Evolutionary conservation across 2,329 filamentous ascomycete species (phyloP), one percentile per base, ranked within the genome.

Genomic region (Penicillium sp.): DNA sequence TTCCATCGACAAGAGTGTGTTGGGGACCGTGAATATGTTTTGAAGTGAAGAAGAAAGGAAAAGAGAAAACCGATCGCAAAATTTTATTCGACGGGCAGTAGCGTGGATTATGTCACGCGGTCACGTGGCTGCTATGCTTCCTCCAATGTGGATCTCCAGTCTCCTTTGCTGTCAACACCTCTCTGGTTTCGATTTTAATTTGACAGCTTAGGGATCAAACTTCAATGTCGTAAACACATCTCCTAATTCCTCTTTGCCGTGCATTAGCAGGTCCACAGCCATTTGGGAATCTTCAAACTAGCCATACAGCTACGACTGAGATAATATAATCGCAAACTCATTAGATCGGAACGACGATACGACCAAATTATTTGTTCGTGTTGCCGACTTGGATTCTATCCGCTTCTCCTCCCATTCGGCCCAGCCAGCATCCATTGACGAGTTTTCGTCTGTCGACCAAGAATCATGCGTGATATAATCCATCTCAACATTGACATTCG

Each of bases 1-100:
- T 47, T 51, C 64, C 64, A 65, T 67, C 63, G 57, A 65, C 69
- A 72, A 72, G 69, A 69, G 69, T 71, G 72, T 71, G 62, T 64
- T 68, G 66, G 68, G 69, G 70, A 72, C 70, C 70, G 68, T 61
- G 56, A n/a, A 59, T 56, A 57, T 63, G 48, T 51, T 51, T 47
- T 51, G 48, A 61, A 58, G 57, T 61, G 53, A 58, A 60, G 55
- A 57, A 55, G 49, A 53, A 56, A 53, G 55, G 32, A 56, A 59
- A 58, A 48, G 51, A 49, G 43, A 58, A 57, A 51, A 47, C 48
- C 28, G 28, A 2, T n/a, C 43, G 48, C 37, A 40, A 31, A 45
- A 13, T 51, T 51, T 51, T 47, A 51, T 42, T 51, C 43, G 13
- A 28, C 13, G 15, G 29, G 26, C 37, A 24, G 34, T 51, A 47